Conservation (phyloP, 768 basidiomycete genomes). For the Melanogaster broomeanus region DNA sequence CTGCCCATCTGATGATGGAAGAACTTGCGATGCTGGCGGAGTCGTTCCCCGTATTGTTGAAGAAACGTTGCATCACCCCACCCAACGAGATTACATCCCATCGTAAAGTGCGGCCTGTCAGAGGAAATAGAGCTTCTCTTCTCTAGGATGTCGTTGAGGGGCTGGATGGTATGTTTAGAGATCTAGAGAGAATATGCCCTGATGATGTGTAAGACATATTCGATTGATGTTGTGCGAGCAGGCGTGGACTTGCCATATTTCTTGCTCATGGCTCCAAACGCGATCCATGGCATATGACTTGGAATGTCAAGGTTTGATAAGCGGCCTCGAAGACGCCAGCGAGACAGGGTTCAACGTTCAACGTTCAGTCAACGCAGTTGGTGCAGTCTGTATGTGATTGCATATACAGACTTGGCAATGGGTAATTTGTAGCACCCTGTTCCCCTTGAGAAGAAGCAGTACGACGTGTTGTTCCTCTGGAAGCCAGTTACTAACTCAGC, state of each 20-base stretch:
- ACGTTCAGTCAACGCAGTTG: too few species aligned
- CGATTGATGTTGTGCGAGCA: slow-evolving; percentile 1
- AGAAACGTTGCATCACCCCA: slow-evolving; percentile 1
- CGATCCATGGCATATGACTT: slow-evolving; percentile 47
- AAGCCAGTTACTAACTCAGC: too few species aligned
- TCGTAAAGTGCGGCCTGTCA: slow-evolving; percentile 7
- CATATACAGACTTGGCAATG: too few species aligned
- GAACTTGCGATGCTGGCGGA: slow-evolving; percentile 8
- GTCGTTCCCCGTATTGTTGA: slow-evolving; percentile 7
- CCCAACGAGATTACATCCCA: slow-evolving; percentile 23
- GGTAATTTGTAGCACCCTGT: too few species aligned
- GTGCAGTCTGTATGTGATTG: too few species aligned
- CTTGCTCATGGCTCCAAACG: slow-evolving; percentile 40
- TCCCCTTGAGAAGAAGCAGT: too few species aligned
- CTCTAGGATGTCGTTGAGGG: slow-evolving; percentile 13
- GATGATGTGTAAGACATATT: slow-evolving; percentile 9
- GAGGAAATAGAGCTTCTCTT: slow-evolving; percentile 9
- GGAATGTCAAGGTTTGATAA: slow-evolving; percentile 59
- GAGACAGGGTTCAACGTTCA: slow-evolving; percentile 2
- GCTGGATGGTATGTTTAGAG: slow-evolving; percentile 48
- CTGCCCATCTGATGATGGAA: slow-evolving; percentile 8
- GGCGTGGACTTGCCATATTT: slow-evolving; percentile 43
- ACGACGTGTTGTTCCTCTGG: too few species aligned
- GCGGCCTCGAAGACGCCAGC: slow-evolving; percentile 24
- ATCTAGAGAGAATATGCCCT: slow-evolving; percentile 24